Evolutionary conservation across 495 filamentous ascomycete genomes (phyloP).

Genomic region (Peziza echinospora): DNA sequence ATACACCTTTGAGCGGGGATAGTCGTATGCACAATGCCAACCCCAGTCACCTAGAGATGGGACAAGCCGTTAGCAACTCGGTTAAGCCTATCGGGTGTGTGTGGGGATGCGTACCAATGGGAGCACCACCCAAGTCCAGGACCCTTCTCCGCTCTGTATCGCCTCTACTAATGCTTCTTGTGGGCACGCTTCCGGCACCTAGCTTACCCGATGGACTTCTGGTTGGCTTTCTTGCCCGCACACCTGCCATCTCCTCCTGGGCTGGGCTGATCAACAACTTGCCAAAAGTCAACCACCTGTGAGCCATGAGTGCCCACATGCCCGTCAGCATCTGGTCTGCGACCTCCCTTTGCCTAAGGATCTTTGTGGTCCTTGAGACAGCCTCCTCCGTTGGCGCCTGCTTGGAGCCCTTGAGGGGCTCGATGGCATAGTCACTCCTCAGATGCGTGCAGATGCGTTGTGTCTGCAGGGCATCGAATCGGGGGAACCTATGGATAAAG

Average conservation of each 20-base stretch:
- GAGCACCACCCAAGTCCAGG: conserved; percentile 59
- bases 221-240: conserved; percentile 22
- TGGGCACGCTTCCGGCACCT: no score
- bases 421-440: conserved; percentile 12
- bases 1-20: conserved; percentile 64
- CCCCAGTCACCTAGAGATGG: conserved; percentile 58
- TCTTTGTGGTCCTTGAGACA: background rate
- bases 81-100: background rate
- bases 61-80: conserved; percentile 8
- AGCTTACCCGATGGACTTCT: conserved; percentile 4
- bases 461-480: conserved; percentile 77
- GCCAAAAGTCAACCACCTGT: conserved; percentile 27
- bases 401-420: conserved; percentile 6
- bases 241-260: conserved; percentile 25
- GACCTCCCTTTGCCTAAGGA: conserved; percentile 6
- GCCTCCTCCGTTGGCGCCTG: background rate
- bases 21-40: conserved; percentile 72
- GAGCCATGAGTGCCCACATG: conserved; percentile 19
- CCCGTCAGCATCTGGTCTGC: conserved; percentile 18
- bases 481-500: conserved; percentile 59
- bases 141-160: conserved; percentile 36
- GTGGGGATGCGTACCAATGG: conserved; percentile 15
- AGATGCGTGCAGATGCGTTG: conserved; percentile 35
- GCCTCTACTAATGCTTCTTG: conserved; percentile 13
- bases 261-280: conserved; percentile 59